phyloP scores from a whole-genome alignment of 306 rosid species.

The Cucurbita maxima region DNA sequence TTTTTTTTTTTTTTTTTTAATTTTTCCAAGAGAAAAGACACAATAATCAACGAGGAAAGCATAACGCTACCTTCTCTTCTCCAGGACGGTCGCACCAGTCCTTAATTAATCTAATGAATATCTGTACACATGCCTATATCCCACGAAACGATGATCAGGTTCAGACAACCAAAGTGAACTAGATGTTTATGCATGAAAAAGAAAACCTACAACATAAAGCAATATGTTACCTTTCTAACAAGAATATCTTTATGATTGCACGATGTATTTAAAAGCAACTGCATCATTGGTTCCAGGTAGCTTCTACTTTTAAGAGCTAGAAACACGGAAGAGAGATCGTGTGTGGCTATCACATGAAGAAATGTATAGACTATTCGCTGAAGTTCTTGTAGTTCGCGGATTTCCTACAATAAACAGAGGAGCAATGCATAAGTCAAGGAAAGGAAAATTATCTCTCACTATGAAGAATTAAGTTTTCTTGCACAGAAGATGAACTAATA shows the following conservation, averaged over 20 bases:
- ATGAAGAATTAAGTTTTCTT: neutral
- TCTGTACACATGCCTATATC: slow-evolving; percentile 78
- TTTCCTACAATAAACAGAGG: slow-evolving; percentile 38
- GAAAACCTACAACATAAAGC: neutral
- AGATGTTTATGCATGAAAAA: neutral
- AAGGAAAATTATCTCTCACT: neutral
- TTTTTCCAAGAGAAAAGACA: neutral
- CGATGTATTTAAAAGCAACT: slow-evolving; percentile 61
- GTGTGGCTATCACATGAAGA: slow-evolving; percentile 78
- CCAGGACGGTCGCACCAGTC: slow-evolving; percentile 82
- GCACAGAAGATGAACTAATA: neutral
- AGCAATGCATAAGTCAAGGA: neutral
- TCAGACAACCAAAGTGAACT: neutral
- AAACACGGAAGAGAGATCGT: slow-evolving; percentile 64
- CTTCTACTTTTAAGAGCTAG: slow-evolving; percentile 66
- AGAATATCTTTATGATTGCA: slow-evolving; percentile 80
- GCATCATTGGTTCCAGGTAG: slow-evolving; percentile 70
- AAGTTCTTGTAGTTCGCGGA: slow-evolving; percentile 93
- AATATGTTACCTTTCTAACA: slow-evolving; percentile 62
- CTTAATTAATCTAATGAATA: slow-evolving; percentile 65
- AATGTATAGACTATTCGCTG: slow-evolving; percentile 69
- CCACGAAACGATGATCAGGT: slow-evolving; percentile 11
- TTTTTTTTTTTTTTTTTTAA: neutral
- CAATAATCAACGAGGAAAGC: neutral
- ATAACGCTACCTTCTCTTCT: slow-evolving; percentile 54